Evolutionary conservation across 768 basidiomycete genomes (phyloP).

Genomic region (Rhodotorula graminis): DNA sequence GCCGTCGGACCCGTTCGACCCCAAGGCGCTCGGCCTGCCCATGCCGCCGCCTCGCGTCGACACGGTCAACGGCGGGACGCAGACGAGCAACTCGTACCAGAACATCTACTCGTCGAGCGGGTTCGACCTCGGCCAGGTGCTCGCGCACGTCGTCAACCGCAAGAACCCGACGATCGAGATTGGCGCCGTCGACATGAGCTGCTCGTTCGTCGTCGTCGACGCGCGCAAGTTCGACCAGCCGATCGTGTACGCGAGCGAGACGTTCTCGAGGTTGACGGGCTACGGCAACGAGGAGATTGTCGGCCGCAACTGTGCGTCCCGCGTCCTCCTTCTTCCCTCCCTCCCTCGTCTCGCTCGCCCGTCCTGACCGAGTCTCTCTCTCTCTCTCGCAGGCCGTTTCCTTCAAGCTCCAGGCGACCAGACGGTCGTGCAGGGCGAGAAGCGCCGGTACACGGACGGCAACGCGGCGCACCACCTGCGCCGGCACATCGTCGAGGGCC

Average conservation of each 20-base stretch:
- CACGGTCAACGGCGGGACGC: neutral
- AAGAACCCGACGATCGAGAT: conserved; percentile 69
- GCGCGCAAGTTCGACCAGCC: conserved; percentile 72
- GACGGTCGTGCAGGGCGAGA: conserved; percentile 52
- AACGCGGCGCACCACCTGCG: conserved; percentile 62
- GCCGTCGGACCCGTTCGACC: conserved; percentile 34
- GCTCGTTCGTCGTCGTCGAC: conserved; percentile 88
- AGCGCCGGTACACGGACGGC: conserved; percentile 60
- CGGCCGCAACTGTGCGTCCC: conserved; percentile 68
- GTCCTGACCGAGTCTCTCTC: no score
- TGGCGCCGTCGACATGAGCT: conserved; percentile 87
- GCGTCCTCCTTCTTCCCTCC: neutral
- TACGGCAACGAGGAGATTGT: conserved; percentile 61
- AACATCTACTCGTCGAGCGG: conserved; percentile 78
- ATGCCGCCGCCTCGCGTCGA: neutral
- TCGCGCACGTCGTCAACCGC: conserved; percentile 69
- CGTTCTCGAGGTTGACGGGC: conserved; percentile 59
- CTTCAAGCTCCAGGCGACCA: conserved; percentile 70
- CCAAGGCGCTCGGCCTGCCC: conserved; percentile 33
- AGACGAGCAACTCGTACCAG: conserved; percentile 4
- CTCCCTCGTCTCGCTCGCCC: neutral
- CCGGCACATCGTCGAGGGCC: conserved; percentile 62
- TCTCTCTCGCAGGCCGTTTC: conserved; percentile 53
- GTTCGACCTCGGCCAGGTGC: conserved; percentile 78
- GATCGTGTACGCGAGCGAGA: conserved; percentile 83